Conservation (phyloP, 495 filamentous ascomycete genomes). For the Penicillium cinerascens region DNA sequence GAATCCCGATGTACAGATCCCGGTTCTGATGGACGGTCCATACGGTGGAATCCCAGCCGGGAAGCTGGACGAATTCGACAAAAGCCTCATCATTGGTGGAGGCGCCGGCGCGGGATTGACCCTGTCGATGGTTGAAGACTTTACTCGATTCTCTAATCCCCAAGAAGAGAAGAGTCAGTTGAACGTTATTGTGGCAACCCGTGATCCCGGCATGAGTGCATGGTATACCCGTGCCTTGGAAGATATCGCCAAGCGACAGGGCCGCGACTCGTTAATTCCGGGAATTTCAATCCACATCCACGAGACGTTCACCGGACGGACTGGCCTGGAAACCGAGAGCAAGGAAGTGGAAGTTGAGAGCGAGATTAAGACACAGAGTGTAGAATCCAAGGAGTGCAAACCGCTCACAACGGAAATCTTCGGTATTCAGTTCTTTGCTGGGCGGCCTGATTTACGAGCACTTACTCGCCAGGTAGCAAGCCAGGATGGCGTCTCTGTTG, state of each 20-base stretch:
- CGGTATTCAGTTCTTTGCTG: constrained; percentile 11
- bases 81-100: constrained; percentile 41
- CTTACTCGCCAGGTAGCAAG: constrained; percentile 2
- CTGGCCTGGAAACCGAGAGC: background rate
- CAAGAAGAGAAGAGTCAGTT: constrained; percentile 4
- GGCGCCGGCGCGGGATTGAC: constrained; percentile 46
- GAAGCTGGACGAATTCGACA: constrained; percentile 22
- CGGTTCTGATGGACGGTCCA: constrained; percentile 40
- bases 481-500: constrained; percentile 8
- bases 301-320: constrained; percentile 5
- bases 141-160: constrained; percentile 5
- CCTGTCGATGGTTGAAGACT: constrained; percentile 39
- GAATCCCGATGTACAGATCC: constrained; percentile 21
- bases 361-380: background rate
- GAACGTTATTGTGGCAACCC: constrained; percentile 25
- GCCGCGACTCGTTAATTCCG: constrained; percentile 1
- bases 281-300: constrained; percentile 18
- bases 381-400: constrained; percentile 10
- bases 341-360: constrained; percentile 1
- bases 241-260: constrained; percentile 16
- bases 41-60: constrained; percentile 36
- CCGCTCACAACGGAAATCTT: constrained; percentile 8
- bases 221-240: constrained; percentile 24
- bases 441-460: constrained; percentile 11
- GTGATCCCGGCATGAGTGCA: constrained; percentile 20